Base-by-base conservation (phyloP, 352 stramenopile species). In the Phytophthora niederhauseri region DNA sequence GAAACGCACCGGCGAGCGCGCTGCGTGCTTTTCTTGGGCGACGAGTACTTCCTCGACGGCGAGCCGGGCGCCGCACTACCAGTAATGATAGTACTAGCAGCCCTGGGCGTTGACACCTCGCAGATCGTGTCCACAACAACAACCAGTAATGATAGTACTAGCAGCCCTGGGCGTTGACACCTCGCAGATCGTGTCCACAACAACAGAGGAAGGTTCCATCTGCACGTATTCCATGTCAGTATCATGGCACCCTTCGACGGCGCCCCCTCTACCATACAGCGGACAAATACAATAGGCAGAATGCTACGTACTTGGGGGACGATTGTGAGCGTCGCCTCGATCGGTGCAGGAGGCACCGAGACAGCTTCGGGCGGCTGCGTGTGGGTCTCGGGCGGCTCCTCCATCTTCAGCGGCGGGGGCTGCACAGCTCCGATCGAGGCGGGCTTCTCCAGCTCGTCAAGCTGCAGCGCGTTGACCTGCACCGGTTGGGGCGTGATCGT, bases 21-120 rank as follows among this genome's bases (percentile, higher is more conserved):
- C 51, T 69, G 71, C 31, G 28, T 26, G 22, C 60, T 68, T 70
- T 77, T 80, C 76, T 82, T 79, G 8, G 73, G 72, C 34, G 73
- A 73, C 57, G 73, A 75, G 36, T 61, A 76, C 52, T 83, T 79
- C 67, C 63, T 53, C 50, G 63, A 72, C 20, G 69, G 68, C 24
- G 68, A 77, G n/a, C 65, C 70, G 9, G 56, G 53, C 57, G 36
- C 55, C 19, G 59, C 49, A 30, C 15, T 20, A 9, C 38, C 38
- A 48, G 14, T 20, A 20, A 17, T 48, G 45, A 14, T 15, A 12
- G 45, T 8, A 2, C 19, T 51, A 19, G 58, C n/a, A 22, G 56
- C 59, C 59, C 24, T 41, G 46, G 58, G 51, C 11, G 60, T 67
- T 19, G 52, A 55, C 54, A 61, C 49, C 43, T 73, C 60, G 20